Evolutionary conservation across 257 asterid species (phyloP).

Genomic region (Salvia hispanica): DNA sequence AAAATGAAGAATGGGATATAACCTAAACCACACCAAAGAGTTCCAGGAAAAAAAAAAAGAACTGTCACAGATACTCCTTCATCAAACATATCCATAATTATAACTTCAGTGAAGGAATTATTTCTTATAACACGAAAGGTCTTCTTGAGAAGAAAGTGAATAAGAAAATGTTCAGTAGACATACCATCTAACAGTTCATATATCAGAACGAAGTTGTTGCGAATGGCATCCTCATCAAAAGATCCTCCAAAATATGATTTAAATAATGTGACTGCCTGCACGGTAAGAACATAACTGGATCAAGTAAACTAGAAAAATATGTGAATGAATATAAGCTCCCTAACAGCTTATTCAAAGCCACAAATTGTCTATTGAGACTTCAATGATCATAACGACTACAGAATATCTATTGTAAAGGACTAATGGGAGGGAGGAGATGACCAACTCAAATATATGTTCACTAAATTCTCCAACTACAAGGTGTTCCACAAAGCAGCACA

Average conservation of each 20-base stretch:
- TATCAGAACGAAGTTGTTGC: conserved; percentile 91
- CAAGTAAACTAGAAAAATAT: conserved; percentile 27
- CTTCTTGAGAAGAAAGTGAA: conserved; percentile 10
- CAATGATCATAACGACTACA: conserved; percentile 6
- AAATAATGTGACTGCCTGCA: conserved; percentile 94
- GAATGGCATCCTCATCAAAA: conserved; percentile 98
- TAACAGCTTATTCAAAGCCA: conserved; percentile 24
- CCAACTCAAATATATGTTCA: conserved; percentile 7
- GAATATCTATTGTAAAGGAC: conserved; percentile 9
- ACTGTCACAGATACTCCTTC: conserved; percentile 3
- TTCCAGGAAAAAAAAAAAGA: conserved; percentile 13
- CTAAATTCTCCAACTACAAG: conserved; percentile 16
- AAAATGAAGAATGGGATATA: not conserved
- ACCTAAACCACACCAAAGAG: conserved; percentile 21
- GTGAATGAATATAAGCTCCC: conserved; percentile 8
- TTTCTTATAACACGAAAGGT: not conserved
- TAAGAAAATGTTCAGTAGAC: conserved; percentile 27
- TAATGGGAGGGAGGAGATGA: conserved; percentile 8
- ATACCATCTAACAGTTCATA: conserved; percentile 97
- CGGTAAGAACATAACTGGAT: conserved; percentile 32
- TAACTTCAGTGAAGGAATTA: conserved; percentile 5
- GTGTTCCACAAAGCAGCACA: conserved; percentile 5
- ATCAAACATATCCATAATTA: conserved; percentile 10
- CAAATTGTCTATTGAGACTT: conserved; percentile 14
- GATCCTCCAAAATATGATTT: conserved; percentile 98